A percentile compares a stretch with the other conserved stretches of the same genome.
Evolutionary conservation across 202 grass and related monocot genomes (phyloP).

Genomic region (Hordeum pubiflorum): DNA sequence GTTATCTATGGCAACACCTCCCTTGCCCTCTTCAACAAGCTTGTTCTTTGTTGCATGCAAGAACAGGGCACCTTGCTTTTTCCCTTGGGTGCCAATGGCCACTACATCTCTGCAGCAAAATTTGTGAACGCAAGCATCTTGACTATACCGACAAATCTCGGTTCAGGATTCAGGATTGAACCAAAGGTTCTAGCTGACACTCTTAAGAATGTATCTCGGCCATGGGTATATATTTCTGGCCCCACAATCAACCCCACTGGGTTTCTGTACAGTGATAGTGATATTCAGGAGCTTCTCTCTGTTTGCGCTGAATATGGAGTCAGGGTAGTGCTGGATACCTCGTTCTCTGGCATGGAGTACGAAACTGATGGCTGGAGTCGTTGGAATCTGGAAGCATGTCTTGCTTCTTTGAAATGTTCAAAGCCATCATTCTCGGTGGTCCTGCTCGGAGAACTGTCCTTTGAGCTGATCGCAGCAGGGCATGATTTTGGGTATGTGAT

Average conservation of each 20-base stretch:
- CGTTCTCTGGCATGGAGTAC: constrained; percentile 87
- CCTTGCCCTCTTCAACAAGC: constrained; percentile 84
- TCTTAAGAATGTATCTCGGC: constrained; percentile 50
- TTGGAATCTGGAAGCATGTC: constrained; percentile 61
- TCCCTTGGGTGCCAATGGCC: constrained; percentile 70
- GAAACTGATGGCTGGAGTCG: constrained; percentile 34
- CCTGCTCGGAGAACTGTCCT: constrained; percentile 77
- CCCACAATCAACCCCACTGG: constrained; percentile 90
- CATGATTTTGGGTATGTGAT: constrained; percentile 77
- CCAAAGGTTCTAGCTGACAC: constrained; percentile 44
- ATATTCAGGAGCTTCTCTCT: constrained; percentile 60
- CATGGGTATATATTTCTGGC: constrained; percentile 90
- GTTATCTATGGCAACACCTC: constrained; percentile 68
- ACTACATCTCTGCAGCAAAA: constrained; percentile 67
- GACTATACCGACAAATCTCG: constrained; percentile 42
- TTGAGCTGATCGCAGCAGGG: constrained; percentile 69
- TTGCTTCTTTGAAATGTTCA: constrained; percentile 34
- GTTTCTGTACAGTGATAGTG: constrained; percentile 63
- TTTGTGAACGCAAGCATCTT: constrained; percentile 65
- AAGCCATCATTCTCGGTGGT: constrained; percentile 50
- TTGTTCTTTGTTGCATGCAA: constrained; percentile 74
- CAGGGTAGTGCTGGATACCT: constrained; percentile 82
- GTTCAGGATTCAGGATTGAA: constrained; percentile 58
- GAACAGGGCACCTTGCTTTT: constrained; percentile 89
- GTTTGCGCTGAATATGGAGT: constrained; percentile 69